Conservation (phyloP, 1,284 basidiomycete species). For the Blastosporella zonata region DNA sequence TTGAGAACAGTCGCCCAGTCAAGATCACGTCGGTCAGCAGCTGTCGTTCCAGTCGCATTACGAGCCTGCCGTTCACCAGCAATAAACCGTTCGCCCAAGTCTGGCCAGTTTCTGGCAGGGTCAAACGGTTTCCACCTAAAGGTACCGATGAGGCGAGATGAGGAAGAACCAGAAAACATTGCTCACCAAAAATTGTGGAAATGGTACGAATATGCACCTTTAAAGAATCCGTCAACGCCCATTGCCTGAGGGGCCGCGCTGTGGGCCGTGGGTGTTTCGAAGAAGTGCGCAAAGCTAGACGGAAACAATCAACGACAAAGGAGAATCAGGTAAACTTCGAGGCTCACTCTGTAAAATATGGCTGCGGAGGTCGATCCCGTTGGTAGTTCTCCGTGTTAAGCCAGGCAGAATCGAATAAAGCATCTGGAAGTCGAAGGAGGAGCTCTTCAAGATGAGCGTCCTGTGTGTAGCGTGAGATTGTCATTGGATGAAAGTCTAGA, state of each 20-base stretch:
- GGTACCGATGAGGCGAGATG: conserved; percentile 3
- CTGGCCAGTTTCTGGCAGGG: conserved; percentile 84
- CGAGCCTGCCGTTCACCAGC: conserved; percentile 67
- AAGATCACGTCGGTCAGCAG: conserved; percentile 68
- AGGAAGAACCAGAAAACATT: conserved; percentile 12
- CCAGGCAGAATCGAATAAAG: conserved; percentile 87
- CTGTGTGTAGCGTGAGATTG: conserved; percentile 74
- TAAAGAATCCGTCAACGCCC: conserved; percentile 85
- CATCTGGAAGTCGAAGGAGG: conserved; percentile 77
- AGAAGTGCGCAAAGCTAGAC: conserved; percentile 72
- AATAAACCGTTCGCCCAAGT: conserved; percentile 78
- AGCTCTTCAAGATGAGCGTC: conserved; percentile 75
- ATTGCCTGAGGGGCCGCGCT: conserved; percentile 72
- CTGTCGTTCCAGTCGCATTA: conserved; percentile 16
- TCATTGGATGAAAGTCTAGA: conserved; percentile 87
- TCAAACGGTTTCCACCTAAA: conserved; percentile 93
- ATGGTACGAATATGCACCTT: conserved; percentile 83
- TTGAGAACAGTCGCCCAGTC: conserved; percentile 91
- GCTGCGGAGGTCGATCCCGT: conserved; percentile 78
- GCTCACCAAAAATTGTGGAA: conserved; percentile 81
- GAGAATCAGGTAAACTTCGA: conserved; percentile 7
- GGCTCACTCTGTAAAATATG: conserved; percentile 74
- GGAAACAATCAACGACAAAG: conserved; percentile 6
- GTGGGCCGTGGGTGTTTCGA: conserved; percentile 68
- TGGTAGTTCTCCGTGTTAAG: conserved; percentile 82